A percentile compares a stretch with the other conserved stretches of the same genome.
Conservation (phyloP, 768 basidiomycete species). For the Russula griseocarnosa region DNA sequence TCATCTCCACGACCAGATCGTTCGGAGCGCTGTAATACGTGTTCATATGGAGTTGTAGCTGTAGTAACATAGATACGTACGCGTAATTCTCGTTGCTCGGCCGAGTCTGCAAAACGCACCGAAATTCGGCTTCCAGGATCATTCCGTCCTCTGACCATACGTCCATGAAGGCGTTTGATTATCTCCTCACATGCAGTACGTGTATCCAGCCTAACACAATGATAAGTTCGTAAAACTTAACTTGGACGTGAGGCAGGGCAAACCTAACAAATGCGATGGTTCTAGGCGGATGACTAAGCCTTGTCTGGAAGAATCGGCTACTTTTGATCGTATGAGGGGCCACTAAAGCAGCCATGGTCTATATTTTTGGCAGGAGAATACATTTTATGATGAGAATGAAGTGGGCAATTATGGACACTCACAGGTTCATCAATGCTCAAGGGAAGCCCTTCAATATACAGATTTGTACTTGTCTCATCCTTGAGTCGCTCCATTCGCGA, state of each 20-base stretch:
- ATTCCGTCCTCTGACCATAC: constrained; percentile 76
- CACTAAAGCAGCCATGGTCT: constrained; percentile 66
- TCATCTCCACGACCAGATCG: constrained; percentile 58
- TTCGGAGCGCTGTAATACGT: constrained; percentile 52
- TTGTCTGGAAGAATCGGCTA: constrained; percentile 75
- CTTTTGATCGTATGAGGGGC: constrained; percentile 68
- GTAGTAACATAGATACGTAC: constrained; percentile 40
- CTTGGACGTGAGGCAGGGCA: constrained; percentile 27
- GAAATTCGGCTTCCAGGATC: constrained; percentile 73
- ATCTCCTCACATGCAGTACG: constrained; percentile 71
- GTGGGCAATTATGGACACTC: constrained; percentile 24
- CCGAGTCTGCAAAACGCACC: constrained; percentile 74
- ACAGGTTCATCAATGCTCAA: constrained; percentile 66
- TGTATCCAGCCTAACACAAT: constrained; percentile 54
- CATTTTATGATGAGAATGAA: background rate
- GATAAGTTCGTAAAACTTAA: constrained; percentile 8
- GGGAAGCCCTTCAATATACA: constrained; percentile 81
- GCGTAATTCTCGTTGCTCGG: constrained; percentile 71
- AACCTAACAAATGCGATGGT: constrained; percentile 82
- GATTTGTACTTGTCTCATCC: constrained; percentile 64
- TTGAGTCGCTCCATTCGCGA: constrained; percentile 72
- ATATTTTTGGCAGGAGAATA: constrained; percentile 3
- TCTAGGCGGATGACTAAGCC: constrained; percentile 68
- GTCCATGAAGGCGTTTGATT: constrained; percentile 72
- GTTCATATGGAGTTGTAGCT: constrained; percentile 9